Base-by-base conservation (phyloP, 148 eudicot genomes). In the Dysphania ambrosioides region DNA sequence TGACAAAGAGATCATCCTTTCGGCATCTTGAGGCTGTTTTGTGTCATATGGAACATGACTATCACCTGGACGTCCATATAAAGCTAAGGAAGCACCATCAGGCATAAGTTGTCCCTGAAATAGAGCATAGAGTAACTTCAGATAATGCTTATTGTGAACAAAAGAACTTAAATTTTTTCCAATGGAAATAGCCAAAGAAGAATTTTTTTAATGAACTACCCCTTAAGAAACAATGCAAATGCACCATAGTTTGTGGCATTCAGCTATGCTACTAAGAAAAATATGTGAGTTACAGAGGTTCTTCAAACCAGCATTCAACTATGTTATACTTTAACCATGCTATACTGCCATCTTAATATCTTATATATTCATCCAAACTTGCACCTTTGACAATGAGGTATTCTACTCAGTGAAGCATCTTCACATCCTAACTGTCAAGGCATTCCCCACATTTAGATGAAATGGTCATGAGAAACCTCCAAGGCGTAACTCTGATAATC, bases 31-130 rank as follows among this genome's bases (percentile, higher is more conserved):
- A 66, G 68, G 30, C 42, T 60, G 80, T 55, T 79, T 80, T 29
- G 32, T 18, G 65, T 69, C 83, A 47, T 70, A 75, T 47, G 72
- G 73, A 72, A 59, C 79, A 62, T 70, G 79, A 70, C 67, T 49
- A n/a, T 63, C 73, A 4, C 72, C 26, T 57, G 66, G 72, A 77
- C 70, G 71, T 58, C 70, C 73, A 73, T 73, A 83, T 9, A 72
- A 74, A 21, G 72, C 11, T 56, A 81, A 56, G n/a, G 79, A 55
- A 67, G 72, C 59, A 55, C 63, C 26, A 21, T 69, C 71, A n/a
- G 64, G 66, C 15, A 15, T 41, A 26, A 15, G 49, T 74, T 71
- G 73, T 40, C 63, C 74, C 82, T 79, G 75, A 67, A 74, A 74
- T 70, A 53, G 23, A 65, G 29, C 16, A 41, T 29, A 70, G 32